Base-by-base conservation (phyloP, 331 rosid species). In the Dryas integrifolia region DNA sequence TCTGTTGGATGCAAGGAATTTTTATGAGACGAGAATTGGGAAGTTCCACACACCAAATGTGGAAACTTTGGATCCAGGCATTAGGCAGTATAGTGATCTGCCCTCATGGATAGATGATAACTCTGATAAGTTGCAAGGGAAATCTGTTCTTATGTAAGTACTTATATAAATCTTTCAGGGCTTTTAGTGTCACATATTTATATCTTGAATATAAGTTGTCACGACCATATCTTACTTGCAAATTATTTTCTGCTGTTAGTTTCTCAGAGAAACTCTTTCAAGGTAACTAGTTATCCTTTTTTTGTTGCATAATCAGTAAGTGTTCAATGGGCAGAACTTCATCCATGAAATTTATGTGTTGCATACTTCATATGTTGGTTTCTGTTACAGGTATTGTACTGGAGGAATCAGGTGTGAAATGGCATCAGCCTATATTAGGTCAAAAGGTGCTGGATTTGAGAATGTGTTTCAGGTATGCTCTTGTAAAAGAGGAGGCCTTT, bases 341-440 rank as follows among this genome's bases (percentile, higher is more conserved):
- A 26, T 24, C 11, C 48, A 3, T 21, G 24, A 21, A 21, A 21
- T 21, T 21, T 21, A 21, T 21, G 24, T 16, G 8, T 24, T 50
- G 6, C 44, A 39, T 74, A 5, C 49, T 49, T 51, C 21, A 21
- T 71, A 44, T 71, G 49, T 70, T 63, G 75, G 80, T 77, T 87
- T 7, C 2, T 44, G 68, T 59, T 64, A 56, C 71, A 94, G 98
- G 97, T 91, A 94, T 73, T 94, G 98, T 88, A 94, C 98, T 9
- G 98, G 98, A 44, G 98, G 98, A 81, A 91, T 91, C 74, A 83
- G 98, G 77, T 88, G 96, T 65, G 97, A 94, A 83, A 94, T 94
- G 97, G 98, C 98, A 69, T 94, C 98, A 0, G 98, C 98, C n/a
- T 94, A 91, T 85, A 84, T 94, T 21, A 89, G 70, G 88, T 91